Percentiles rank a stretch among this genome's conserved stretches.
Conservation (phyloP, 106 monocot genomes). For the Dendrobium huoshanense region DNA sequence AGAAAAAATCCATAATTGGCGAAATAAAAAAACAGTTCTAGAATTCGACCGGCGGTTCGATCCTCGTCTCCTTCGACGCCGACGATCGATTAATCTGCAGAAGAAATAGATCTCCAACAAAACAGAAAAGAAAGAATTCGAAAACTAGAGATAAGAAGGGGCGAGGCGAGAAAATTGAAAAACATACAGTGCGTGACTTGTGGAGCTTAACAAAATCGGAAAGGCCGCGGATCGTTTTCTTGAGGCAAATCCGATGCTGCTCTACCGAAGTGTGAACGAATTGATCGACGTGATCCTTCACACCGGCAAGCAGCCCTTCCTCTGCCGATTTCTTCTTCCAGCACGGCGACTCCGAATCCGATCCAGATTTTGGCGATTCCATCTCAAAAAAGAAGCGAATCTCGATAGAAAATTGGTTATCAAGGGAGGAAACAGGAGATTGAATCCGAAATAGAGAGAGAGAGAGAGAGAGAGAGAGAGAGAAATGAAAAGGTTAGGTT, state of each 20-base stretch:
- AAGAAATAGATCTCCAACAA: not conserved
- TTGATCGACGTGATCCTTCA: slow-evolving; percentile 33
- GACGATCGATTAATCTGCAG: not conserved
- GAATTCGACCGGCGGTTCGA: not conserved
- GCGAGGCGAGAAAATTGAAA: not conserved
- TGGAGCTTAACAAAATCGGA: slow-evolving; percentile 5
- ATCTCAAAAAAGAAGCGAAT: not conserved
- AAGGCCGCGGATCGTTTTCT: slow-evolving; percentile 34
- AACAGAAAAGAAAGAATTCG: not conserved
- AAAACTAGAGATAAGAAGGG: not conserved
- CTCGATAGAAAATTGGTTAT: not conserved
- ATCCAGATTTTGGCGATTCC: slow-evolving; percentile 3
- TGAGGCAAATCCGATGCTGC: slow-evolving; percentile 39
- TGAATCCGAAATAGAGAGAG: not conserved
- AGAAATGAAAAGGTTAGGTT: not conserved
- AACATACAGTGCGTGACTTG: slow-evolving; percentile 10
- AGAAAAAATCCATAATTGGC: not conserved
- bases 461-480: not conserved
- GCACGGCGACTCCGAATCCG: slow-evolving; percentile 12
- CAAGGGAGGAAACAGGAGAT: not conserved
- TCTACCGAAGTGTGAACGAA: slow-evolving; percentile 37
- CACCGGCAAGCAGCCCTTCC: slow-evolving; percentile 17
- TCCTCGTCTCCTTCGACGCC: not conserved
- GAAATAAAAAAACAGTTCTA: not conserved
- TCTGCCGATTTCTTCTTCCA: slow-evolving; percentile 29